These are phyloP conservation scores for Epichloe bromicola DNA, from an alignment of 2,329 filamentous ascomycete genomes.

Conservation along the genomic window DNA sequence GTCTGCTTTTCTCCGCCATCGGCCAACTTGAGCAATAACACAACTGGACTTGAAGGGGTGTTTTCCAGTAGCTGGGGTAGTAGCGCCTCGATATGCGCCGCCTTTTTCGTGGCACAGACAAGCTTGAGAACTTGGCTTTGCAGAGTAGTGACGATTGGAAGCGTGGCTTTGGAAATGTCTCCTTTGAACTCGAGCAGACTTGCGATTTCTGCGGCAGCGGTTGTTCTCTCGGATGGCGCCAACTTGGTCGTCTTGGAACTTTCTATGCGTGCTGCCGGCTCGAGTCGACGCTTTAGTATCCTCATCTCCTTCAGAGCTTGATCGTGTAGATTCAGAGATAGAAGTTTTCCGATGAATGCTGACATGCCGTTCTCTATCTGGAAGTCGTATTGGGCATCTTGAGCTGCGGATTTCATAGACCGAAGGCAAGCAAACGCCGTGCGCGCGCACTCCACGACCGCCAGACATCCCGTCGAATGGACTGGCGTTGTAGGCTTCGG, in stretches of 20 bases:
- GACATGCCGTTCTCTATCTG: conserved; percentile 66
- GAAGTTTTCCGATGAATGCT: conserved; percentile 52
- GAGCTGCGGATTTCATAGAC: conserved; percentile 38
- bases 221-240: conserved; percentile 17
- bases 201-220: conserved; percentile 26
- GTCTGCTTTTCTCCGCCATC: conserved; percentile 30
- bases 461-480: conserved; percentile 33
- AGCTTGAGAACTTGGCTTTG: conserved; percentile 55
- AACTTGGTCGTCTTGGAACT: conserved; percentile 20
- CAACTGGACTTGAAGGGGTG: conserved; percentile 42
- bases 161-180: conserved; percentile 27
- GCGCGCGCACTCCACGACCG: conserved; percentile 56
- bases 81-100: conserved; percentile 43
- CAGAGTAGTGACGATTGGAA: conserved; percentile 45
- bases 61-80: conserved; percentile 41
- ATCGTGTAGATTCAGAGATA: conserved; percentile 51
- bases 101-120: conserved; percentile 46
- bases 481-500: conserved; percentile 15
- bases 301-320: conserved; percentile 56
- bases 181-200: conserved; percentile 51
- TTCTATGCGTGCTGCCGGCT: conserved; percentile 20
- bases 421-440: conserved; percentile 53
- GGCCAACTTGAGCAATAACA: conserved; percentile 37
- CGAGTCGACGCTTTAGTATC: conserved; percentile 50
- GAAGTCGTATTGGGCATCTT: conserved; percentile 43